phyloP scores from a whole-genome alignment of 2,329 filamentous ascomycete species.

The Alternaria triticimaculans region DNA sequence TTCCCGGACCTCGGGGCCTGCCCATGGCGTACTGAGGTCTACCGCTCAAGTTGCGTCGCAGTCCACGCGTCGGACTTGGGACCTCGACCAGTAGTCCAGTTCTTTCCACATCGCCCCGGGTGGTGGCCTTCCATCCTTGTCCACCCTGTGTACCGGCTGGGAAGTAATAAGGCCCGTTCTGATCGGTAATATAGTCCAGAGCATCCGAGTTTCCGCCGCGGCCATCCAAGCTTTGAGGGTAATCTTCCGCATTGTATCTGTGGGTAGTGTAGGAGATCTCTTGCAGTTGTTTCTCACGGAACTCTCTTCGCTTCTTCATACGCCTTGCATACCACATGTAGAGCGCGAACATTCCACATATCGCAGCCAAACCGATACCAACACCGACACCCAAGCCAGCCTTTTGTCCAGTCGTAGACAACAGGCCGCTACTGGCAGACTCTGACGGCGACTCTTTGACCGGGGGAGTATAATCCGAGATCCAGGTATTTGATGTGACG shows the following conservation, averaged over 20 bases:
- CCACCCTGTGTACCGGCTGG: constrained; percentile 27
- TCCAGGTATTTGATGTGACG: constrained; percentile 65
- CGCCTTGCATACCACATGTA: constrained; percentile 57
- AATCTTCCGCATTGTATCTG: constrained; percentile 50
- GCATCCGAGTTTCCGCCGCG: constrained; percentile 50
- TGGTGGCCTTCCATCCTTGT: constrained; percentile 42
- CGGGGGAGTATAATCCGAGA: constrained; percentile 62
- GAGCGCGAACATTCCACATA: constrained; percentile 51
- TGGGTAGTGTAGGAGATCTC: constrained; percentile 60
- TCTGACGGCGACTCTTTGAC: constrained; percentile 19
- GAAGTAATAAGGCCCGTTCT: constrained; percentile 38
- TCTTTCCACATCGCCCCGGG: constrained; percentile 50
- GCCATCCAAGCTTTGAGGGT: constrained; percentile 45
- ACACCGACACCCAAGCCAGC: constrained; percentile 55
- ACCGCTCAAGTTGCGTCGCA: constrained; percentile 50
- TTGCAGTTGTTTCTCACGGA: constrained; percentile 62
- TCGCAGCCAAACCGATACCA: constrained; percentile 51
- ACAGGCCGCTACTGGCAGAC: constrained; percentile 35
- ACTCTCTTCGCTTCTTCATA: constrained; percentile 48
- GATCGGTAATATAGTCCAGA: constrained; percentile 40
- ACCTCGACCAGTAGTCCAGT: constrained; percentile 57
- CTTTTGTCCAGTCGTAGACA: constrained; percentile 55
- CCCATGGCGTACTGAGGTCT: constrained; percentile 56
- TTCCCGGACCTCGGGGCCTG: constrained; percentile 57
- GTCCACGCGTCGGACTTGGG: constrained; percentile 56